Evolutionary conservation across 768 basidiomycete genomes (phyloP).

Genomic region (Mycena floridula): DNA sequence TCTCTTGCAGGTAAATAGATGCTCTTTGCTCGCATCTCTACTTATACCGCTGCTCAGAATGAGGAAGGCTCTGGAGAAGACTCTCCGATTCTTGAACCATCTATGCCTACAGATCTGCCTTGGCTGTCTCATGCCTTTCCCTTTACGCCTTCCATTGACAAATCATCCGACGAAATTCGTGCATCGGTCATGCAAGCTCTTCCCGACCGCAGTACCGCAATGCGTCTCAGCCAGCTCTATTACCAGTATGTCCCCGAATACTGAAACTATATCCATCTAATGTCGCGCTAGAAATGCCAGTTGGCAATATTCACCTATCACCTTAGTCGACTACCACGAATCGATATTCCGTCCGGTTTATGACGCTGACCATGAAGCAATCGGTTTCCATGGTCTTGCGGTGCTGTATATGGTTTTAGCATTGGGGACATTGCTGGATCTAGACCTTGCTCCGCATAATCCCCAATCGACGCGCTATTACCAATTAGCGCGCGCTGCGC

Average conservation of each 20-base stretch:
- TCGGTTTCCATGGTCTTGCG: conserved; percentile 48
- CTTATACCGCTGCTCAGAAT: conserved; percentile 33
- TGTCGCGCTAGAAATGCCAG: no score
- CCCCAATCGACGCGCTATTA: conserved; percentile 54
- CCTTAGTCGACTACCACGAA: conserved; percentile 49
- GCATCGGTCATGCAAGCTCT: conserved; percentile 38
- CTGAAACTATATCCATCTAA: no score
- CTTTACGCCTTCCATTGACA: conserved; percentile 40
- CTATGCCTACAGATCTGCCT: conserved; percentile 45
- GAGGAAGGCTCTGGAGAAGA: conserved; percentile 54
- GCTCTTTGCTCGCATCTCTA: no score
- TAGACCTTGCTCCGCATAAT: conserved; percentile 45
- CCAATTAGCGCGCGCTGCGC: conserved; percentile 51
- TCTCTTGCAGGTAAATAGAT: no score
- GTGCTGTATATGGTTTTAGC: conserved; percentile 60
- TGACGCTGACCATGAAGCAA: conserved; percentile 35
- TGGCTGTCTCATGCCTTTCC: conserved; percentile 61
- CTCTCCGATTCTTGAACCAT: conserved; percentile 26
- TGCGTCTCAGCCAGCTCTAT: conserved; percentile 43
- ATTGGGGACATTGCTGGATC: conserved; percentile 56
- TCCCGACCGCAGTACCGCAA: conserved; percentile 32
- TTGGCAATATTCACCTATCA: conserved; percentile 60
- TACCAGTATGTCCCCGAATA: conserved; percentile 64
- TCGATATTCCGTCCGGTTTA: conserved; percentile 49
- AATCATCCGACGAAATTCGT: conserved; percentile 37